A percentile compares a stretch with the other conserved stretches of the same genome.
phyloP scores from a whole-genome alignment of 495 filamentous ascomycete species.

The Podospora appendiculata region DNA sequence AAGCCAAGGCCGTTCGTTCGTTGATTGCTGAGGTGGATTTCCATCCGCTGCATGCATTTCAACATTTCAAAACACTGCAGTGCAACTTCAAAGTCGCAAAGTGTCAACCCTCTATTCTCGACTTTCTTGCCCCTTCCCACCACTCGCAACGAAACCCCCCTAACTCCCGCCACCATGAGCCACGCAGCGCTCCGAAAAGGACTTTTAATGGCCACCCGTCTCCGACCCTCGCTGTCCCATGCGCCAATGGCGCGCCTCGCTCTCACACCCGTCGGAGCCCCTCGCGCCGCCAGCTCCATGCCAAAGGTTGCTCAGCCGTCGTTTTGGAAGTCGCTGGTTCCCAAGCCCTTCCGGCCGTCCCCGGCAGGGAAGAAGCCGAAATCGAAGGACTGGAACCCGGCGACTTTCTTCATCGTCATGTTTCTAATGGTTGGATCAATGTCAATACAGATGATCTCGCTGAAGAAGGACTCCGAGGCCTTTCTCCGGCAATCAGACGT shows the following conservation, averaged over 20 bases:
- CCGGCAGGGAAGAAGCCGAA: conserved; percentile 22
- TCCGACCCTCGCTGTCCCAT: background rate
- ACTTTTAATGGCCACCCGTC: background rate
- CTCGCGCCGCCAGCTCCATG: conserved; percentile 26
- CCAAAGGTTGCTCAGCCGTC: conserved; percentile 51
- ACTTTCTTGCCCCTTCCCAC: too few relatives aligned
- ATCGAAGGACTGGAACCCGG: conserved; percentile 81
- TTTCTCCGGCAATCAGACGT: conserved; percentile 71
- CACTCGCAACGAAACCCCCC: too few relatives aligned
- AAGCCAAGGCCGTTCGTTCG: too few relatives aligned
- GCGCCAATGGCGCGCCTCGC: conserved; percentile 1
- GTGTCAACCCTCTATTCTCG: too few relatives aligned
- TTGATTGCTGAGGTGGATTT: too few relatives aligned
- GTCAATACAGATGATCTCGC: conserved; percentile 79
- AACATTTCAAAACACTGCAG: background rate
- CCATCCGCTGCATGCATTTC: background rate
- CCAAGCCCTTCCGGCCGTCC: conserved; percentile 30
- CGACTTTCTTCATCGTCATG: conserved; percentile 86
- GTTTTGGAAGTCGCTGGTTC: conserved; percentile 64
- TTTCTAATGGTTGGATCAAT: conserved; percentile 89
- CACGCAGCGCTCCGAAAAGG: background rate
- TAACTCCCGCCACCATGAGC: conserved; percentile 7
- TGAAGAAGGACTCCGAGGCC: conserved; percentile 65
- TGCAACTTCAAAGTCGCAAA: background rate
- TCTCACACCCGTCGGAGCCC: background rate